Conservation (phyloP, 441 rosid genomes). For the Oxalis stricta region DNA sequence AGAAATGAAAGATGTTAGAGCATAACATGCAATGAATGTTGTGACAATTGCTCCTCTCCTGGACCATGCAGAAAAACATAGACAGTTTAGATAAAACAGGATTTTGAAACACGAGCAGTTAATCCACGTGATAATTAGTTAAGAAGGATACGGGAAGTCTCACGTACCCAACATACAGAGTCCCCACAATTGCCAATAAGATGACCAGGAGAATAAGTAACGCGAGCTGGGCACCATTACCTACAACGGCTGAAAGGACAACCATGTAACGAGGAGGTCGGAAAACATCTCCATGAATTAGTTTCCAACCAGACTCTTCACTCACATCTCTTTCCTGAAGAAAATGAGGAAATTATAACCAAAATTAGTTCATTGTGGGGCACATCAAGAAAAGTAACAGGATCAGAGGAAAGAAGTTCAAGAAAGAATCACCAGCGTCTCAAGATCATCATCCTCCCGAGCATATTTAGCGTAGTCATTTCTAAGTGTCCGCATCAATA, state of each 20-base stretch:
- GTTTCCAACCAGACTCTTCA: constrained; percentile 98
- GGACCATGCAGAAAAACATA: constrained; percentile 9
- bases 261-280: constrained; percentile 59
- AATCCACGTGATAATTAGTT: background rate
- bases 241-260: constrained; percentile 83
- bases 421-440: constrained; percentile 57
- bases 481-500: constrained; percentile 91
- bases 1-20: constrained; percentile 90
- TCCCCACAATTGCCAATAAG: constrained; percentile 84
- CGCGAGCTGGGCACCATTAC: constrained; percentile 93
- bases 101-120: background rate
- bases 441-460: constrained; percentile 92
- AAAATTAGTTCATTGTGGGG: constrained; percentile 6
- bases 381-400: background rate
- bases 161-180: constrained; percentile 82
- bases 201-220: constrained; percentile 93
- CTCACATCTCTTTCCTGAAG: constrained; percentile 88
- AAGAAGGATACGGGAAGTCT: too few species aligned
- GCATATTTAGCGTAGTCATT: constrained; percentile 97
- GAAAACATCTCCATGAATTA: constrained; percentile 96
- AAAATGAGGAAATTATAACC: background rate
- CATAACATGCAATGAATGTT: constrained; percentile 90
- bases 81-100: background rate
- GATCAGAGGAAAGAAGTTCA: constrained; percentile 1
- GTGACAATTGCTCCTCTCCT: constrained; percentile 99